phyloP scores from a whole-genome alignment of 495 filamentous ascomycete genomes.

The Cetradonia linearis region DNA sequence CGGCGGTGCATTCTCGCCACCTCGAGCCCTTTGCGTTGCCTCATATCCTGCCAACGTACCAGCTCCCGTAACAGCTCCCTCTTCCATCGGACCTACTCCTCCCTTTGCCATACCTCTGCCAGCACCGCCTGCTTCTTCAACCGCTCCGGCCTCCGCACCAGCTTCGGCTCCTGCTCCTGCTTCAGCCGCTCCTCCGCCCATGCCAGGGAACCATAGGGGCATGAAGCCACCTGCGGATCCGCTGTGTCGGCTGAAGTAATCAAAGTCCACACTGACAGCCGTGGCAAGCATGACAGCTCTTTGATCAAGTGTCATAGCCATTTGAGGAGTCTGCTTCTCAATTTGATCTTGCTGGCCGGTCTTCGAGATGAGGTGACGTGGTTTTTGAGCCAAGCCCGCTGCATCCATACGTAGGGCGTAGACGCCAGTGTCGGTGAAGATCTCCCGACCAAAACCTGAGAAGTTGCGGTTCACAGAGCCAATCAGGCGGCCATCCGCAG shows the following conservation, averaged over 20 bases:
- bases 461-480: slow-evolving; percentile 62
- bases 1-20: slow-evolving; percentile 18
- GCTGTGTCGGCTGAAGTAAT: slow-evolving; percentile 60
- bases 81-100: slow-evolving; percentile 29
- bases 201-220: slow-evolving; percentile 48
- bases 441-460: slow-evolving; percentile 55
- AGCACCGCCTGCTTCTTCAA: slow-evolving; percentile 30
- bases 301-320: slow-evolving; percentile 60
- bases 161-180: slow-evolving; percentile 37
- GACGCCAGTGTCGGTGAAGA: slow-evolving; percentile 64
- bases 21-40: slow-evolving; percentile 47
- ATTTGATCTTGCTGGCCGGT: slow-evolving; percentile 20
- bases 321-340: slow-evolving; percentile 18
- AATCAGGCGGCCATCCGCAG: slow-evolving; percentile 38
- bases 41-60: slow-evolving; percentile 55
- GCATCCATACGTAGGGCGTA: slow-evolving; percentile 63
- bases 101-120: slow-evolving; percentile 36
- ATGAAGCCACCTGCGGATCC: slow-evolving; percentile 42
- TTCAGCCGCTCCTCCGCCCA: slow-evolving; percentile 40
- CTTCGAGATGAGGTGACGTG: slow-evolving; percentile 33
- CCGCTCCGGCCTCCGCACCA: slow-evolving; percentile 34
- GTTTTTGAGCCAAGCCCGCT: slow-evolving; percentile 37
- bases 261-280: slow-evolving; percentile 61
- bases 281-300: slow-evolving; percentile 63
- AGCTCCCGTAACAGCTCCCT: slow-evolving; percentile 39